Conservation (phyloP, 345 rosid species). For the Eucalyptus marginata region DNA sequence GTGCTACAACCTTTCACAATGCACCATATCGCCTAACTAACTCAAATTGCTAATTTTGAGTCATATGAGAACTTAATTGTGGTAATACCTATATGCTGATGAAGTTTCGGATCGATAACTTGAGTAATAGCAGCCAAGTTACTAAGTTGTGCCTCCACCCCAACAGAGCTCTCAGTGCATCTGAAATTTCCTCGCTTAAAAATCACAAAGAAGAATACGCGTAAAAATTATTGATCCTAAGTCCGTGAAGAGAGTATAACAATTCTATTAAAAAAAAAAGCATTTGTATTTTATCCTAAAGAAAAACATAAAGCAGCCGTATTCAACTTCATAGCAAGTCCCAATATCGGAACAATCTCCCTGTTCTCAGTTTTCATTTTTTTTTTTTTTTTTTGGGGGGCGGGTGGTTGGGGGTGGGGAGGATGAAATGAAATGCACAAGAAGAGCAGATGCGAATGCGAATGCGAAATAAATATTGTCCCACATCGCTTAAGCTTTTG, state of each 20-base stretch:
- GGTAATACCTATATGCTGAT: slow-evolving; percentile 81
- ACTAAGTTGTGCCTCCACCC: slow-evolving; percentile 87
- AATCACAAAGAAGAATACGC: slow-evolving; percentile 9
- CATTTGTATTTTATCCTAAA: neutral
- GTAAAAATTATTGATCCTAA: neutral
- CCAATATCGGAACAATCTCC: neutral
- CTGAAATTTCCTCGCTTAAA: slow-evolving; percentile 89
- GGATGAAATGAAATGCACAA: neutral
- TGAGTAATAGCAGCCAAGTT: slow-evolving; percentile 84
- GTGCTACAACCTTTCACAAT: neutral
- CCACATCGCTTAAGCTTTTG: too few species aligned
- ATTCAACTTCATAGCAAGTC: neutral
- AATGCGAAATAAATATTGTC: neutral
- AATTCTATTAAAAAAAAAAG: neutral
- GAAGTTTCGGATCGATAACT: slow-evolving; percentile 92
- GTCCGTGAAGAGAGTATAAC: neutral
- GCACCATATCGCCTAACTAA: neutral
- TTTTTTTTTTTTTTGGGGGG: neutral
- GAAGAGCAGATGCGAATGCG: neutral
- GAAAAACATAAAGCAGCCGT: neutral
- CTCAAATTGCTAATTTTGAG: neutral
- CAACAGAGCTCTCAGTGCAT: slow-evolving; percentile 81
- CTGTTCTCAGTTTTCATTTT: neutral
- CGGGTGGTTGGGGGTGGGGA: neutral
- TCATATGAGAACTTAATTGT: neutral